These are phyloP conservation scores for Pseudopediastrum boryanum DNA, from an alignment of 139 green algal genomes.

Conservation along the genomic window DNA sequence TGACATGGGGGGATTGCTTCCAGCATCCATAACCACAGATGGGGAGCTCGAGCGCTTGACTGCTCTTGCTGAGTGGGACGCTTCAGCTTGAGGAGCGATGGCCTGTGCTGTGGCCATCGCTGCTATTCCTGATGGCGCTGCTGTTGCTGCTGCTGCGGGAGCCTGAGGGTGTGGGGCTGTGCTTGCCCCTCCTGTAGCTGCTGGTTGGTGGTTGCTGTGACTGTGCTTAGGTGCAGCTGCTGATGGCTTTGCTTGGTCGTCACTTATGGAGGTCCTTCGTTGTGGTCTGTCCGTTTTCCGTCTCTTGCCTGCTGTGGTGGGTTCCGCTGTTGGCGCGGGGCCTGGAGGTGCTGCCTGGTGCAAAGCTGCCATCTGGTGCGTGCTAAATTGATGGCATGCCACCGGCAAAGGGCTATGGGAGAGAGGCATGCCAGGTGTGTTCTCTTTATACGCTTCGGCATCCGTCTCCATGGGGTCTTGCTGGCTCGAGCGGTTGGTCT, in stretches of 20 bases:
- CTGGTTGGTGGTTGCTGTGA: background rate
- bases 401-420: no score
- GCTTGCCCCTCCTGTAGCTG: slow-evolving; percentile 19
- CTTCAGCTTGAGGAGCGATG: background rate
- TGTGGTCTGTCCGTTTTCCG: slow-evolving; percentile 33
- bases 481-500: no score
- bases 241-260: background rate
- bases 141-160: slow-evolving; percentile 1
- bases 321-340: background rate
- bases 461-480: no score
- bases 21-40: background rate
- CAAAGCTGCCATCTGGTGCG: no score
- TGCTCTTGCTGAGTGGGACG: no score
- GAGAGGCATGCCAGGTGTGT: no score
- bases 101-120: background rate
- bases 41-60: background rate
- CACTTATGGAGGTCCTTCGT: background rate
- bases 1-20: slow-evolving; percentile 32
- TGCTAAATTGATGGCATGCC: no score
- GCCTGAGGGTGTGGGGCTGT: background rate
- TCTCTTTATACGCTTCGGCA: no score
- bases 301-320: slow-evolving; percentile 27
- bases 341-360: background rate
- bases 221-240: background rate
- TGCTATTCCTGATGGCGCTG: background rate